Evolutionary conservation across 257 asterid genomes (phyloP).

Genomic region (Thymus quinquecostatus): DNA sequence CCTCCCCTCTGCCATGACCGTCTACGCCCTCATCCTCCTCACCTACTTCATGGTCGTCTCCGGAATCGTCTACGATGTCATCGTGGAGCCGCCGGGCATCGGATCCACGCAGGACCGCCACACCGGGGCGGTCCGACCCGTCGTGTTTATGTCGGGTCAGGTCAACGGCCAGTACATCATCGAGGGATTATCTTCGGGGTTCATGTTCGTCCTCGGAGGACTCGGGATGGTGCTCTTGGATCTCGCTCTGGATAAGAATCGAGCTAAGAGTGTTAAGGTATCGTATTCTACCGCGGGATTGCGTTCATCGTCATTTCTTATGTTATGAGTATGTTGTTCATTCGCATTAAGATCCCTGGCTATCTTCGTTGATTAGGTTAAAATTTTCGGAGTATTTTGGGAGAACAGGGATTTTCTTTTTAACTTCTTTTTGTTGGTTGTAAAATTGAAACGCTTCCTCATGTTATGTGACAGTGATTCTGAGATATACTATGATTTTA

Average conservation of each 20-base stretch:
- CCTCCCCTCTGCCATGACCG: slow-evolving; percentile 96
- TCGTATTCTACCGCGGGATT: slow-evolving; percentile 74
- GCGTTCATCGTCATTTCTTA: slow-evolving; percentile 73
- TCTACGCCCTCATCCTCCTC: slow-evolving; percentile 75
- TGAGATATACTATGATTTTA: slow-evolving; percentile 19
- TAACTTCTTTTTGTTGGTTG: neutral
- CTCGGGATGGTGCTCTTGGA: slow-evolving; percentile 84
- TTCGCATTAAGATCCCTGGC: slow-evolving; percentile 91
- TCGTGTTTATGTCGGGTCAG: slow-evolving; percentile 85
- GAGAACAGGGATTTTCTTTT: neutral
- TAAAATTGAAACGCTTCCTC: slow-evolving; percentile 6
- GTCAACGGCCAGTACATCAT: slow-evolving; percentile 96
- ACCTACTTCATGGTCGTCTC: slow-evolving; percentile 98
- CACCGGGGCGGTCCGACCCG: slow-evolving; percentile 85
- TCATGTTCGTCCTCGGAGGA: slow-evolving; percentile 95
- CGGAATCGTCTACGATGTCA: slow-evolving; percentile 92
- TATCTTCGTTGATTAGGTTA: slow-evolving; percentile 64
- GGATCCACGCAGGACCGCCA: slow-evolving; percentile 85
- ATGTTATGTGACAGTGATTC: slow-evolving; percentile 3
- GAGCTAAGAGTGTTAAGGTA: slow-evolving; percentile 83
- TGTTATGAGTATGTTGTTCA: slow-evolving; percentile 89
- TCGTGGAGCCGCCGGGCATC: slow-evolving; percentile 95
- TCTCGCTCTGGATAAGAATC: slow-evolving; percentile 76
- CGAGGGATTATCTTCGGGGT: slow-evolving; percentile 89
- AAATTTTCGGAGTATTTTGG: neutral